Conservation (phyloP, 1,284 basidiomycete genomes). For the Pulveroboletus sp. region DNA sequence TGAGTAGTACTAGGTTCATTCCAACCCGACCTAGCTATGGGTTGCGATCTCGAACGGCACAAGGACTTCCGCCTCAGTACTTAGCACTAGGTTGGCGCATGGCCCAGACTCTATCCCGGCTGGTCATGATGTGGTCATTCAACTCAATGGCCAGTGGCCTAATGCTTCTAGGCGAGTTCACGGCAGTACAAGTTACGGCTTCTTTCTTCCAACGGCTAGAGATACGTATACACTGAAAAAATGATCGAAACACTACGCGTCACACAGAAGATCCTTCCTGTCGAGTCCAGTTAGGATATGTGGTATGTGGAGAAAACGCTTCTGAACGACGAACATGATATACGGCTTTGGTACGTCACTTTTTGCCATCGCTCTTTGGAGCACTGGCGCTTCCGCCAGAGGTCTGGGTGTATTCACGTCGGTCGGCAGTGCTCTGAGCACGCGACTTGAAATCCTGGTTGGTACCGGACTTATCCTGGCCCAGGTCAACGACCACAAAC, state of each 20-base stretch:
- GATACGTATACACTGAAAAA: neutral
- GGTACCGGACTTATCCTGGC: constrained; percentile 2
- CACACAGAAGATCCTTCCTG: neutral
- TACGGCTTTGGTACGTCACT: neutral
- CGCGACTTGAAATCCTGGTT: constrained; percentile 16
- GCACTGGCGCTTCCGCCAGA: neutral
- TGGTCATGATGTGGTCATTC: too few relatives aligned
- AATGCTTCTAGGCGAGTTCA: too few relatives aligned
- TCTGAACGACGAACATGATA: neutral
- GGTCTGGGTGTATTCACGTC: neutral
- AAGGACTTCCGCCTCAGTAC: too few relatives aligned
- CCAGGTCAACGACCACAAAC: neutral
- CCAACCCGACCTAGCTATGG: too few relatives aligned
- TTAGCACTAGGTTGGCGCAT: too few relatives aligned
- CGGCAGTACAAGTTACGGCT: too few relatives aligned
- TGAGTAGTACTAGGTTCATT: too few relatives aligned
- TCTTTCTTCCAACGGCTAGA: neutral
- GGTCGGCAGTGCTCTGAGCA: constrained; percentile 11
- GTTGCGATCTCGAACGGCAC: too few relatives aligned
- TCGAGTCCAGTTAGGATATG: neutral
- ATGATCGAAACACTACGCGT: neutral
- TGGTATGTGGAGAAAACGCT: too few relatives aligned
- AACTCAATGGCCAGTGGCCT: too few relatives aligned
- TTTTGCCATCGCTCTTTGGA: neutral
- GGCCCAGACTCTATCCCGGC: too few relatives aligned